These are phyloP conservation scores for Diaporthe sp. DNA, from an alignment of 2,329 filamentous ascomycete species.

Conservation along the genomic window DNA sequence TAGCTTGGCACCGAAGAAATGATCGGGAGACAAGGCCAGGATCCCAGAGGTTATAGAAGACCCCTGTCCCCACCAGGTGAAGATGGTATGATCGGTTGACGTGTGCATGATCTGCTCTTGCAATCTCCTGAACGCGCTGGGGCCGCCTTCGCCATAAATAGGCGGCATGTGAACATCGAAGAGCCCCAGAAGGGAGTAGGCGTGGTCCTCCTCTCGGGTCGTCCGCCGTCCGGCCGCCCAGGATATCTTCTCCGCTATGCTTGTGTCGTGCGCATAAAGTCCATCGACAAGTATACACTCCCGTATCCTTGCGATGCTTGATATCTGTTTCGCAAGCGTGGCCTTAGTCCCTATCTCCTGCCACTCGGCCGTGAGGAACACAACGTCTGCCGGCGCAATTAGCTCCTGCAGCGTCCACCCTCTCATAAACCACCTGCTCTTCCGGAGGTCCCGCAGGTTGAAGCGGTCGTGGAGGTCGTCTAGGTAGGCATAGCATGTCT, in stretches of 20 bases:
- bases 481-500: constrained; percentile 34
- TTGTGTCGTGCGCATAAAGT: constrained; percentile 13
- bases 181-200: constrained; percentile 23
- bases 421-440: constrained; percentile 32
- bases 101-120: constrained; percentile 18
- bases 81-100: constrained; percentile 26
- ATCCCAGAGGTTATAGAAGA: constrained; percentile 23
- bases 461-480: constrained; percentile 28
- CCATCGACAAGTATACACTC: constrained; percentile 25
- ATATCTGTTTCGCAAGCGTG: constrained; percentile 6
- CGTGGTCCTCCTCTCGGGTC: constrained; percentile 17
- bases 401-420: constrained; percentile 27
- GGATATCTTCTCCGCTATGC: constrained; percentile 26
- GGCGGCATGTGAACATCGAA: constrained; percentile 35
- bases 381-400: constrained; percentile 21
- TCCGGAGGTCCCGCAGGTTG: constrained; percentile 7
- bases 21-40: constrained; percentile 16
- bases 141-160: constrained; percentile 42
- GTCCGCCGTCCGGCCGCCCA: constrained; percentile 25
- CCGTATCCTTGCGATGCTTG: constrained; percentile 3
- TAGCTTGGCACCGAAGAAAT: constrained; percentile 4
- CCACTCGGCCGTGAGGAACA: constrained; percentile 28
- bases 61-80: constrained; percentile 23
- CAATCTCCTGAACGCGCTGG: constrained; percentile 19
- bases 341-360: constrained; percentile 25